Evolutionary conservation across 805 yeast species (phyloP).

Genomic region (Nematodospora valgi): DNA sequence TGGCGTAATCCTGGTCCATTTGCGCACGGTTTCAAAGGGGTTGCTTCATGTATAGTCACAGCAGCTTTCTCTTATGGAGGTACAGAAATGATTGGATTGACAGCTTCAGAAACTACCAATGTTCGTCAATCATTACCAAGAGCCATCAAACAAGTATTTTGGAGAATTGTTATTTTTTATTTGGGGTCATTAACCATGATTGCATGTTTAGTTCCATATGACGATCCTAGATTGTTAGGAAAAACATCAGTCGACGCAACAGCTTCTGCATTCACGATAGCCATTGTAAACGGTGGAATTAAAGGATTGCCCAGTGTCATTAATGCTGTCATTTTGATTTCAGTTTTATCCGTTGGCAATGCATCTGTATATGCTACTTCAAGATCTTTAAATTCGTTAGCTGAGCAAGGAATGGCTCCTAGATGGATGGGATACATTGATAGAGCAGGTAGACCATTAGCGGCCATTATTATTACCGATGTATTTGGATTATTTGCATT

Average conservation of each 20-base stretch:
- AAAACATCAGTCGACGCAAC: constrained; percentile 53
- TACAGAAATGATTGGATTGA: constrained; percentile 35
- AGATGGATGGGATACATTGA: constrained; percentile 57
- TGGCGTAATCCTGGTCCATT: constrained; percentile 54
- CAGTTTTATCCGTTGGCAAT: constrained; percentile 70
- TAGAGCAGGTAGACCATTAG: constrained; percentile 64
- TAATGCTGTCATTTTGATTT: constrained; percentile 64
- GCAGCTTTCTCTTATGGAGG: constrained; percentile 38
- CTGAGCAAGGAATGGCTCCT: constrained; percentile 64
- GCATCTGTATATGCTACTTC: constrained; percentile 70
- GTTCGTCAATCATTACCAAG: constrained; percentile 30
- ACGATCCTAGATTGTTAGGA: constrained; percentile 28
- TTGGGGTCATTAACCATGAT: constrained; percentile 25
- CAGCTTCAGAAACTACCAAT: constrained; percentile 34
- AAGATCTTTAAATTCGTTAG: constrained; percentile 60
- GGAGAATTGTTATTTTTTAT: constrained; percentile 36
- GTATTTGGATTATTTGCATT: constrained; percentile 60
- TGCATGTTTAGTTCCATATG: constrained; percentile 23
- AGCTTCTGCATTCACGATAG: constrained; percentile 78
- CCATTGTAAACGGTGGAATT: constrained; percentile 62
- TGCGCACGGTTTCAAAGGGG: constrained; percentile 43
- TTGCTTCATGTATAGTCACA: constrained; percentile 31
- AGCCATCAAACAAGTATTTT: constrained; percentile 37
- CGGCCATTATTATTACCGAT: constrained; percentile 49
- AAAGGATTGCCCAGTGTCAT: constrained; percentile 60